A percentile compares a stretch with the other conserved stretches of the same genome.
These are phyloP conservation scores for Colletotrichum plurivorum DNA, from an alignment of 2,329 filamentous ascomycete genomes.

Conservation along the genomic window DNA sequence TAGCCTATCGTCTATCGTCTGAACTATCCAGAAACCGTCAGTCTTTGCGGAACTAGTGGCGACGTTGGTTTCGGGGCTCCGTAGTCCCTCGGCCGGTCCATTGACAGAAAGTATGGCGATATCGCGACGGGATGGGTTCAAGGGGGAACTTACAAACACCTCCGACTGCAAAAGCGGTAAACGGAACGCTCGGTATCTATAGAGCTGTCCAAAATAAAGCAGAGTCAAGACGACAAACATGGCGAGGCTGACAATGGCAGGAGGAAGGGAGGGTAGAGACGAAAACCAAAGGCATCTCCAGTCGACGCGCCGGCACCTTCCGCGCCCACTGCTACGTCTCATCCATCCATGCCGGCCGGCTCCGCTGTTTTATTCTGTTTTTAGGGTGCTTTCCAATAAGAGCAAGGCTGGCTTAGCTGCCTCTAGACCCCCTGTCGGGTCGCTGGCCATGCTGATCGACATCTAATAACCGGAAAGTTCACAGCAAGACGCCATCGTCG, in stretches of 20 bases:
- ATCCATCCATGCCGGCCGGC: not conserved
- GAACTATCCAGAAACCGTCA: not conserved
- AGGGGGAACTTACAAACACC: slow-evolving; percentile 22
- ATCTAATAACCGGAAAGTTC: too few species aligned
- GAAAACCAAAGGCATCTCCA: slow-evolving; percentile 19
- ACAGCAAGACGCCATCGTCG: too few species aligned
- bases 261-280: slow-evolving; percentile 29
- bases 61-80: too few species aligned
- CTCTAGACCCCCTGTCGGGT: too few species aligned
- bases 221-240: slow-evolving; percentile 10
- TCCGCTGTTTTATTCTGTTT: not conserved
- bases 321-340: not conserved
- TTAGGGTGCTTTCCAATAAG: not conserved
- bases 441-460: too few species aligned
- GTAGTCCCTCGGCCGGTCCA: too few species aligned
- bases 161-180: slow-evolving; percentile 23
- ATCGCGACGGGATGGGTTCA: too few species aligned
- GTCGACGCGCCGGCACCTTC: not conserved
- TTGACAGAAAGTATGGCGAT: too few species aligned
- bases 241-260: slow-evolving; percentile 4
- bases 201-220: slow-evolving; percentile 3
- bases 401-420: not conserved
- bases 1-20: not conserved
- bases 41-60: not conserved
- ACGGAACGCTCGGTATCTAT: slow-evolving; percentile 11